Percentiles rank a stretch among this genome's conserved stretches.
Conservation (phyloP, 805 yeast species). For the Candida tallmaniae region DNA sequence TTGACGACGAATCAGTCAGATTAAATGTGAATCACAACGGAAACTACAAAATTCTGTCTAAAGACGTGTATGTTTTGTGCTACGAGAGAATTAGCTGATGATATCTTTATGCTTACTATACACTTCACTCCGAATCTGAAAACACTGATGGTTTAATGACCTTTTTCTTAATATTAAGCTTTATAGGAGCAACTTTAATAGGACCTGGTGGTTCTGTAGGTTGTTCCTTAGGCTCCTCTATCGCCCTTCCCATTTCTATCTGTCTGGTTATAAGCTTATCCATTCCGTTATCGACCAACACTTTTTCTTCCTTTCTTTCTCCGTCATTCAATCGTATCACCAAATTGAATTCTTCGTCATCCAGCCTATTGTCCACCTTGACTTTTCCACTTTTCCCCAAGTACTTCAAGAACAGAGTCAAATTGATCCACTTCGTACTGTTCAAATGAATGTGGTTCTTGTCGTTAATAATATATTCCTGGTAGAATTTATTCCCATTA, state of each 20-base stretch:
- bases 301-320: conserved; percentile 3
- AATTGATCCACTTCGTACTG: conserved; percentile 73
- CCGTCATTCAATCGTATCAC: conserved; percentile 27
- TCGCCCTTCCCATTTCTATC: conserved; percentile 39
- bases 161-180: conserved; percentile 2
- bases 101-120: too few relatives aligned
- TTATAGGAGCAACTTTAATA: conserved; percentile 1
- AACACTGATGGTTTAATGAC: conserved; percentile 4
- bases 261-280: conserved; percentile 42
- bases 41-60: conserved; percentile 39
- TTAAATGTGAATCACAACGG: conserved; percentile 45
- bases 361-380: conserved; percentile 35
- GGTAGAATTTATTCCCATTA: conserved; percentile 82
- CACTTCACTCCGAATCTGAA: conserved; percentile 4
- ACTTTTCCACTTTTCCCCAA: conserved; percentile 56
- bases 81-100: conserved; percentile 40
- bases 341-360: conserved; percentile 26
- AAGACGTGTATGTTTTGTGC: conserved; percentile 67
- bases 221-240: background rate
- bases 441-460: conserved; percentile 86
- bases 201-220: background rate
- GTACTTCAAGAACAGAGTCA: conserved; percentile 63
- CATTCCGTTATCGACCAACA: conserved; percentile 4
- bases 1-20: conserved; percentile 65
- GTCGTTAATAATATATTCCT: conserved; percentile 74